phyloP scores from a whole-genome alignment of 2,329 filamentous ascomycete species.

The Aspergillus vadensis region DNA sequence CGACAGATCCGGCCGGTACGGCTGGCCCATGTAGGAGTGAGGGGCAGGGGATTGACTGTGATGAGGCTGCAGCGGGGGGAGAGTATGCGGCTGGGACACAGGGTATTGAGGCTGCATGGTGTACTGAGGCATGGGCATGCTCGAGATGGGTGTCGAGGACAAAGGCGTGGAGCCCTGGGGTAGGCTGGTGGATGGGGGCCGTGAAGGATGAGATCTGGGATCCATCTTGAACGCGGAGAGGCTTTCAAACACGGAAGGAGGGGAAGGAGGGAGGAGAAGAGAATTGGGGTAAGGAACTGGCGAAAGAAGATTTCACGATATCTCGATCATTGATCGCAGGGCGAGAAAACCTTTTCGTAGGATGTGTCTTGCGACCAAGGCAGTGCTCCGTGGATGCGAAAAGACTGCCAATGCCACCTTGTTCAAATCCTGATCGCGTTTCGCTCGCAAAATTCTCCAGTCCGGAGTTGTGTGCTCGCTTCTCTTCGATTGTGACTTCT shows the following conservation, averaged over 20 bases:
- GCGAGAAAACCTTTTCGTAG: slow-evolving; percentile 19
- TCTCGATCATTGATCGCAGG: slow-evolving; percentile 40
- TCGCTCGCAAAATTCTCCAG: slow-evolving; percentile 7
- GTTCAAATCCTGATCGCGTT: slow-evolving; percentile 17
- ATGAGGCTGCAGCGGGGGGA: slow-evolving; percentile 51
- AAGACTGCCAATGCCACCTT: slow-evolving; percentile 17
- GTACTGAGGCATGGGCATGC: slow-evolving; percentile 51
- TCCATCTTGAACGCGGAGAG: slow-evolving; percentile 37
- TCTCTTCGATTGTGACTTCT: slow-evolving; percentile 12
- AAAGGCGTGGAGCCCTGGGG: slow-evolving; percentile 49
- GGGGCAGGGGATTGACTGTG: slow-evolving; percentile 48
- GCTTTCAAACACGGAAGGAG: slow-evolving; percentile 16
- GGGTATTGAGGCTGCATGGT: slow-evolving; percentile 49
- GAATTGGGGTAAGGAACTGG: slow-evolving; percentile 13
- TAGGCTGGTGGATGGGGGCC: slow-evolving; percentile 48
- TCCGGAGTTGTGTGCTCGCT: slow-evolving; percentile 18
- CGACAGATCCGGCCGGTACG: slow-evolving; percentile 46
- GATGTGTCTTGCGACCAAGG: slow-evolving; percentile 19
- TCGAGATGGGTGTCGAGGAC: slow-evolving; percentile 48
- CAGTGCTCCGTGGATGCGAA: slow-evolving; percentile 11
- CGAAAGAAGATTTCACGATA: slow-evolving; percentile 33
- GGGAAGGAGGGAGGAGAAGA: slow-evolving; percentile 13
- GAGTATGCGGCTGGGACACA: slow-evolving; percentile 47
- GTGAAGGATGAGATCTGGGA: slow-evolving; percentile 47
- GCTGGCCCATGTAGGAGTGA: slow-evolving; percentile 45